These are phyloP conservation scores for Patellaria atrata DNA, from an alignment of 495 filamentous ascomycete species.

Conservation along the genomic window DNA sequence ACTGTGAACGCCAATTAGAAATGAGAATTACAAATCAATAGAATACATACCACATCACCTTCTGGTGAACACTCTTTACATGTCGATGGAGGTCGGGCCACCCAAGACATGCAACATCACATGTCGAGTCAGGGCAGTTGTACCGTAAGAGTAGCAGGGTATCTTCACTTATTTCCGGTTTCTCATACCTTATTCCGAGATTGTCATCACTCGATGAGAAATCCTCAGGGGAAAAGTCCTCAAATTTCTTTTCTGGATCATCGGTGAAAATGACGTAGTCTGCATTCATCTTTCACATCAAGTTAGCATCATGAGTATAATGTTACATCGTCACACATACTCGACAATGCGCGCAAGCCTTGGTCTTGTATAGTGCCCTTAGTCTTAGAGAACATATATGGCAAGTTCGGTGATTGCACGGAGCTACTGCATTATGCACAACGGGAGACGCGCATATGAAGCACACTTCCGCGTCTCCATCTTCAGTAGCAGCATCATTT, in stretches of 20 bases:
- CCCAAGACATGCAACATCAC: slow-evolving; percentile 77
- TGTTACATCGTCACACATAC: too few species aligned
- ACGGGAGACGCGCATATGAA: slow-evolving; percentile 92
- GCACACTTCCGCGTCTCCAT: slow-evolving; percentile 50
- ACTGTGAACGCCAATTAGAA: slow-evolving; percentile 23
- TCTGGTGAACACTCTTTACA: slow-evolving; percentile 65
- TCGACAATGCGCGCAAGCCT: slow-evolving; percentile 85
- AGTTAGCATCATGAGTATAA: too few species aligned
- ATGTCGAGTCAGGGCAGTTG: slow-evolving; percentile 78
- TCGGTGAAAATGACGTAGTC: slow-evolving; percentile 86
- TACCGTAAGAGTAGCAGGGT: slow-evolving; percentile 77
- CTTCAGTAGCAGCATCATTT: slow-evolving; percentile 8
- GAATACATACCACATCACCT: slow-evolving; percentile 64
- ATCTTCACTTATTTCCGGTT: slow-evolving; percentile 73
- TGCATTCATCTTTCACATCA: slow-evolving; percentile 53
- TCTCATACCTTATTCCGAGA: slow-evolving; percentile 81
- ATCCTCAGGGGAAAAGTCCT: slow-evolving; percentile 61
- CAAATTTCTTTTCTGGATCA: slow-evolving; percentile 59
- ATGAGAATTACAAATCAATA: neutral
- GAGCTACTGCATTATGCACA: slow-evolving; percentile 68
- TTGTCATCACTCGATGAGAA: slow-evolving; percentile 63
- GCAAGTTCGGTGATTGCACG: slow-evolving; percentile 90
- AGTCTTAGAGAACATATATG: slow-evolving; percentile 87
- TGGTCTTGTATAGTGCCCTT: slow-evolving; percentile 87
- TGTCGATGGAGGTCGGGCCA: slow-evolving; percentile 93